Base-by-base conservation (phyloP, 768 basidiomycete species). In the Boletus bicolor region DNA sequence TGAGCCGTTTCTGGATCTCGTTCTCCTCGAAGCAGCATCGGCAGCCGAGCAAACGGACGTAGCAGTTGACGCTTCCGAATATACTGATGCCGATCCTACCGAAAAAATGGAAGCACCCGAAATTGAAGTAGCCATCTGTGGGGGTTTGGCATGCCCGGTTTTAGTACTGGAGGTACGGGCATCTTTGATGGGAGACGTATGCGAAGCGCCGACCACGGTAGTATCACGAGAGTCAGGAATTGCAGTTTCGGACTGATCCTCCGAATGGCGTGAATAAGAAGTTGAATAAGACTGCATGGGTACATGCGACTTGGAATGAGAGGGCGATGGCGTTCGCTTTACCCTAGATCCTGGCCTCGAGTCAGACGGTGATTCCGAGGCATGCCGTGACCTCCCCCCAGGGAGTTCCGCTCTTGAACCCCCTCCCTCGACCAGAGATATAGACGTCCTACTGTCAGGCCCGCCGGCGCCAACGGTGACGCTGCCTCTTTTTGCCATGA, bases 401-500 rank as follows among this genome's bases (percentile, higher is more conserved):
- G 24, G 3, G 34, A 7, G 43, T 3, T 53, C 59, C 3, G 26
- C 24, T 35, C 45, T 54, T 17, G 53, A 50, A 17, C 42, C 21
- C 34, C 10, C 44, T 24, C 53, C 49, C 14, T 66, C 55, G 24
- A 55, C 51, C 53, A 69, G 48, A 5, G 67, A 57, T 8, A 68
- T 47, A 5, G 68, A 65, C 28, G 7, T 36, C 34, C 68, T 59
- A 5, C 57, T 54, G 21, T 63, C 64, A 1, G 32, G 8, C 2
- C 34, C 49, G 30, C 41, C 36, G 0, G 51, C 5, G 1, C 55
- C 51, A 14, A 57, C 56, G 12, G 38, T 49, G 36, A 68, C 59
- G 32, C 71, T 72, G 14, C 59, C 52, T 28, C 90, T 81, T 70
- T 88, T 91, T 4, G 89, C 80, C 77, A 87, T 86, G 59, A 93